Evolutionary conservation across 192 early-diverging fungal species (phyloP), one percentile per base, ranked within the genome.

Genomic region (Podila horticola): DNA sequence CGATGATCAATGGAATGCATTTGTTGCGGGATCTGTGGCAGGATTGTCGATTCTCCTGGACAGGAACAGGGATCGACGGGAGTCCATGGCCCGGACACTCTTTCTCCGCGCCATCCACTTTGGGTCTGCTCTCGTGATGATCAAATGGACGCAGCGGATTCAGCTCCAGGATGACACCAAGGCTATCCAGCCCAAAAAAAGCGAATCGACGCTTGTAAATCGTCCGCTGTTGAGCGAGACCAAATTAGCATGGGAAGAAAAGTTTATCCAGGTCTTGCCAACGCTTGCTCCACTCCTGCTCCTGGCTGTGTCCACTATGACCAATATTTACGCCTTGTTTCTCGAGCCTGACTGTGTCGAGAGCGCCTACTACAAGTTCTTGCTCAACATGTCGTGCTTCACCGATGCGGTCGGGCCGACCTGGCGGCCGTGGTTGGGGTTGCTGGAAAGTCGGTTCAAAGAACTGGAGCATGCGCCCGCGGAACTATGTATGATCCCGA

Each of bases 71-170:
- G 83, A 82, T 41, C 84, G 91, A 22, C 79, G 92, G 22, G 84
- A 83, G 31, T 87, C 92, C 4, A 86, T 93, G 41, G 86, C 90
- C 11, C 72, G 92, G 60, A 91, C 91, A 41, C 64, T 92, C 48
- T 83, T 90, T 24, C 89, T 91, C 8, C 84, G 92, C 36, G 87
- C 88, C 10, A 38, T 89, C 50, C 92, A 93, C 60, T 92, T 91
- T 64, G 86, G 86, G 38, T 82, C 83, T 1, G 84, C 88, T 34
- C 90, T 89, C 86, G 57, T 85, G 17, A 88, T 93, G 85, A 84
- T 89, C 38, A 83, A 86, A 26, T 92, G 87, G 89, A 79, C 75
- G 1, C 72, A 75, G 24, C 59, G 82, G 31, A 24, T 63, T 26
- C 74, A 68, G 31, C 49, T 71, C 58, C 48, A 73, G 9, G 11